A percentile compares a stretch with the other conserved stretches of the same genome.
phyloP scores from a whole-genome alignment of 371 early-diverging fungal genomes.

The Smittium culicis region DNA sequence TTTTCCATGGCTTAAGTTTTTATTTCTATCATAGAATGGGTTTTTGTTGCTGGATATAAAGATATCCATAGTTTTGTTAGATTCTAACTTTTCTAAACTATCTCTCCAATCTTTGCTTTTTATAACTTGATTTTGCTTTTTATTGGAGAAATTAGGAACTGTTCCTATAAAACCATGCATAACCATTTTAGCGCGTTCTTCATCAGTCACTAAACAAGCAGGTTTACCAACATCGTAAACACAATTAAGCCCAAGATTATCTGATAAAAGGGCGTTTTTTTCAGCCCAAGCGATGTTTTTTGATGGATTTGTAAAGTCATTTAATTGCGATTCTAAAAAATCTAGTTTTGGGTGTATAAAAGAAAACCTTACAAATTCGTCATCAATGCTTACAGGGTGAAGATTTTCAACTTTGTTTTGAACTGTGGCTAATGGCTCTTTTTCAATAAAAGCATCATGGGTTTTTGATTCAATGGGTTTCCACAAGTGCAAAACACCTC shows the following conservation, averaged over 20 bases:
- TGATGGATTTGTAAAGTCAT: neutral
- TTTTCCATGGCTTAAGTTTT: too few species aligned
- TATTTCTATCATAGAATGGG: too few species aligned
- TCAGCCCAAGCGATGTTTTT: neutral
- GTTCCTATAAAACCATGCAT: conserved; percentile 39
- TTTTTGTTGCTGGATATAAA: neutral
- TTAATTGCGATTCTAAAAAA: neutral
- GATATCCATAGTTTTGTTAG: neutral
- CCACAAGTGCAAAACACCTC: conserved; percentile 28
- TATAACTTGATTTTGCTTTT: conserved; percentile 37
- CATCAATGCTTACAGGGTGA: conserved; percentile 16
- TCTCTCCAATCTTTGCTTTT: conserved; percentile 3
- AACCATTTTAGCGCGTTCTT: conserved; percentile 50
- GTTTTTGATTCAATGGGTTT: conserved; percentile 13
- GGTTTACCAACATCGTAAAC: conserved; percentile 9
- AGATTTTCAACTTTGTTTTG: neutral
- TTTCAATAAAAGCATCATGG: neutral
- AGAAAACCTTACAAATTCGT: conserved; percentile 15
- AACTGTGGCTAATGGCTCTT: conserved; percentile 1
- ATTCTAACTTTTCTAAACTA: neutral
- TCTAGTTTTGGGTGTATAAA: neutral
- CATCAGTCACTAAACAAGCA: conserved; percentile 22
- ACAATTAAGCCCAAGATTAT: neutral
- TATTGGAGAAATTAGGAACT: conserved; percentile 34
- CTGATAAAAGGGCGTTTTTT: neutral